Evolutionary conservation across 768 basidiomycete species (phyloP).

Genomic region (Hygrocybe coccinea): DNA sequence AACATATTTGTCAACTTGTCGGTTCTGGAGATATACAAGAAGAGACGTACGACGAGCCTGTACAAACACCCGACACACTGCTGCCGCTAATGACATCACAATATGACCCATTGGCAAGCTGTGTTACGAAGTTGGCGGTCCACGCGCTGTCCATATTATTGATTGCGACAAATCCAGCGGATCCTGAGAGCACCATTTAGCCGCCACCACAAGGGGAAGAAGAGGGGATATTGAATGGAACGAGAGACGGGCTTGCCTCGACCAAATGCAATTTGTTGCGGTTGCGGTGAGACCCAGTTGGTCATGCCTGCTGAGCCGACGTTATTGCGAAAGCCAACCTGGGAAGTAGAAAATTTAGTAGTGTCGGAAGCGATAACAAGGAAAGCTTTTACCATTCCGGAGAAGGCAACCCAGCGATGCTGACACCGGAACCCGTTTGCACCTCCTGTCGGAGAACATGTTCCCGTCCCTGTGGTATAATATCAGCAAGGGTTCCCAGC

Average conservation of each 20-base stretch:
- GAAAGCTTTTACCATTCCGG: constrained; percentile 45
- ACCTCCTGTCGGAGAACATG: constrained; percentile 48
- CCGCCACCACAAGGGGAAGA: too few relatives aligned
- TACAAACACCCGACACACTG: constrained; percentile 39
- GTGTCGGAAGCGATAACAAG: too few relatives aligned
- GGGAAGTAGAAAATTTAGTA: too few relatives aligned
- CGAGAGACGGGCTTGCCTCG: constrained; percentile 51
- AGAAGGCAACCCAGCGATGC: constrained; percentile 53
- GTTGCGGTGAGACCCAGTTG: constrained; percentile 55
- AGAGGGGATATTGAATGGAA: too few relatives aligned
- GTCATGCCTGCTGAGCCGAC: constrained; percentile 48
- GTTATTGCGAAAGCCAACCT: constrained; percentile 49
- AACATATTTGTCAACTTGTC: too few relatives aligned
- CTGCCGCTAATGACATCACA: constrained; percentile 60
- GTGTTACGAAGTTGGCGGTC: constrained; percentile 53
- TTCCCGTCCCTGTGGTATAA: constrained; percentile 51
- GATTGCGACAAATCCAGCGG: constrained; percentile 59
- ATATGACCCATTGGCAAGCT: constrained; percentile 53
- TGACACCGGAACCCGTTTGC: constrained; percentile 62
- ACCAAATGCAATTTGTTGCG: constrained; percentile 62
- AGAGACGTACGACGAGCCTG: constrained; percentile 43
- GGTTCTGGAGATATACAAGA: not conserved
- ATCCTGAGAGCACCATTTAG: too few relatives aligned
- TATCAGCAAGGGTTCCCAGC: constrained; percentile 34
- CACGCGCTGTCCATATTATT: constrained; percentile 58